A percentile compares a stretch with the other conserved stretches of the same genome.
Evolutionary conservation across 768 basidiomycete species (phyloP).

Genomic region (Cystobasidiopsis lactophilus): DNA sequence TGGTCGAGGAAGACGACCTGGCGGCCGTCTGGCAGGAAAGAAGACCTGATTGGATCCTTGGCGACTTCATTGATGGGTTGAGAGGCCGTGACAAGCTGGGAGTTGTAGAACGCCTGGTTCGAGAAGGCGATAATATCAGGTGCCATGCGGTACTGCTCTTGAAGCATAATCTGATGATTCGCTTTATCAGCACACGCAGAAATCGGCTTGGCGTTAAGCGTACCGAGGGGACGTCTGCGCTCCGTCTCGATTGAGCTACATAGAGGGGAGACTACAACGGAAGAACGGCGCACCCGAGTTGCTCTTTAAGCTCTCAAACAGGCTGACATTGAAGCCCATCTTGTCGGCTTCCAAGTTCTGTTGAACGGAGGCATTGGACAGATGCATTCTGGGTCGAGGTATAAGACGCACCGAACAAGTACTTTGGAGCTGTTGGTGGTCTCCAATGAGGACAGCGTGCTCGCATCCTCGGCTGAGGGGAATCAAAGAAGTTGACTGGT

Average conservation of each 20-base stretch:
- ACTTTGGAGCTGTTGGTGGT: conserved; percentile 86
- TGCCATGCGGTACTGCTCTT: conserved; percentile 92
- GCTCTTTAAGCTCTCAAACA: conserved; percentile 75
- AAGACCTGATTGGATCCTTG: background rate
- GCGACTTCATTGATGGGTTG: background rate
- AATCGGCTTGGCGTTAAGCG: too few species aligned
- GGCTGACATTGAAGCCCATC: conserved; percentile 50
- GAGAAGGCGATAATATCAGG: conserved; percentile 75
- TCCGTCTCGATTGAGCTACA: conserved; percentile 2
- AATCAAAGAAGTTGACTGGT: conserved; percentile 73
- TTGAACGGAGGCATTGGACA: background rate
- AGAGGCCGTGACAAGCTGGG: background rate
- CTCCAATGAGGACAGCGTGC: conserved; percentile 78
- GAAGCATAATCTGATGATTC: conserved; percentile 75
- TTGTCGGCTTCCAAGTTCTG: conserved; percentile 47
- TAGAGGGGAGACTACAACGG: background rate
- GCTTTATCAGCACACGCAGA: conserved; percentile 31
- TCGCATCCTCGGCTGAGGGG: conserved; percentile 78
- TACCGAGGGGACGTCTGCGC: background rate
- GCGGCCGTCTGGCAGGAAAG: conserved; percentile 23
- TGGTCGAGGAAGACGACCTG: conserved; percentile 67
- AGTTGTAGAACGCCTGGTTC: conserved; percentile 50
- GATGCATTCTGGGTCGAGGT: background rate
- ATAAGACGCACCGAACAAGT: conserved; percentile 33
- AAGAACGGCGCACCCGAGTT: conserved; percentile 40